Conservation (phyloP, 2,329 filamentous ascomycete genomes). For the Xylaria sp. region DNA sequence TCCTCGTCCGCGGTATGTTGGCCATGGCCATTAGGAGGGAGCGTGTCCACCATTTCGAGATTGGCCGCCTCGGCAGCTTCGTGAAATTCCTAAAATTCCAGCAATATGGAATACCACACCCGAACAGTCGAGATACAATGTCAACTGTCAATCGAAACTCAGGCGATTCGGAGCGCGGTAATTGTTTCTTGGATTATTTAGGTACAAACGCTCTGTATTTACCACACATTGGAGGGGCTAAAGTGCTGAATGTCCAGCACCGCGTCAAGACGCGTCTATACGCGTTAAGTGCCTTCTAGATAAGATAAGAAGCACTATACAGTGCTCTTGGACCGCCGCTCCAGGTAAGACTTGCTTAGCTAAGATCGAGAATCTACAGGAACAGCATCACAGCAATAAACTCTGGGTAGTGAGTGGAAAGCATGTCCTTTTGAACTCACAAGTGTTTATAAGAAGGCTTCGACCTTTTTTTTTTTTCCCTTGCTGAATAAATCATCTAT, state of each 20-base stretch:
- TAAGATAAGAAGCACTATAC: conserved; percentile 12
- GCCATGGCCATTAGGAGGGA: conserved; percentile 47
- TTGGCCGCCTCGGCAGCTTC: conserved; percentile 52
- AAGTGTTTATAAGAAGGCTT: too few species aligned
- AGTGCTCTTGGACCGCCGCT: neutral
- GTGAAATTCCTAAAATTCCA: conserved; percentile 47
- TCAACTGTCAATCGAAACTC: neutral
- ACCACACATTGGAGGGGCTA: neutral
- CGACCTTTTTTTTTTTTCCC: too few species aligned
- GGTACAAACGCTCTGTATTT: neutral
- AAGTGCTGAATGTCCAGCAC: neutral
- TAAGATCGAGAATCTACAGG: too few species aligned
- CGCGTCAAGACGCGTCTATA: conserved; percentile 24
- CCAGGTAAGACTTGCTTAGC: too few species aligned
- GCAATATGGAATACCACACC: conserved; percentile 61
- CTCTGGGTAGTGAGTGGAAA: too few species aligned
- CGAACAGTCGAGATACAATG: neutral
- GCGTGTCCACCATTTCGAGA: conserved; percentile 52
- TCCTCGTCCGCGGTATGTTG: conserved; percentile 50
- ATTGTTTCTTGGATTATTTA: neutral
- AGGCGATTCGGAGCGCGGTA: neutral
- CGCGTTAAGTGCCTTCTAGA: conserved; percentile 26
- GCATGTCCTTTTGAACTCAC: too few species aligned
- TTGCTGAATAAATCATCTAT: too few species aligned
- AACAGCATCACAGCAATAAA: too few species aligned